These are phyloP conservation scores for Boletus subcaerulescens DNA, from an alignment of 768 basidiomycete species.

Conservation along the genomic window DNA sequence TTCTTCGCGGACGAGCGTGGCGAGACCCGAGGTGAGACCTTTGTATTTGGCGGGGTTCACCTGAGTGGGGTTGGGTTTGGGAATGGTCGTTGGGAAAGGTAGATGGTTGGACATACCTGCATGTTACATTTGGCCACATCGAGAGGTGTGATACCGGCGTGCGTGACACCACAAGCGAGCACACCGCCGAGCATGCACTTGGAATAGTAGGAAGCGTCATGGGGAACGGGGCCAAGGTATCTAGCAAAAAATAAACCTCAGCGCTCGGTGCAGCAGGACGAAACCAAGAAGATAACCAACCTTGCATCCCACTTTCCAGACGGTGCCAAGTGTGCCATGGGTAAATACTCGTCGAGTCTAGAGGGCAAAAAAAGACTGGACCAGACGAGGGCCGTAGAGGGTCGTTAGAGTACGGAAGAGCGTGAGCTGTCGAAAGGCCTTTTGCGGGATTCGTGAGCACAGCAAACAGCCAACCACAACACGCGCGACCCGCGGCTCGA, in stretches of 20 bases:
- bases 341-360: conserved; percentile 15
- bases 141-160: conserved; percentile 83
- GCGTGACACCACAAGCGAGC: conserved; percentile 84
- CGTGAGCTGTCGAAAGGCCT: neutral
- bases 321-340: conserved; percentile 50
- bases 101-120: conserved; percentile 52
- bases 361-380: conserved; percentile 17
- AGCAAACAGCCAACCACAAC: conserved; percentile 8
- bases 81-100: too few relatives aligned
- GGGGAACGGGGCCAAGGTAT: conserved; percentile 68
- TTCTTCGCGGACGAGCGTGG: conserved; percentile 72
- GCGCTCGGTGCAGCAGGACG: neutral
- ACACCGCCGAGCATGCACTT: conserved; percentile 88
- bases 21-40: conserved; percentile 59
- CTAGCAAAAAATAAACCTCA: conserved; percentile 33
- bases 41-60: conserved; percentile 76
- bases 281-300: conserved; percentile 32
- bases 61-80: conserved; percentile 34
- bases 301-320: conserved; percentile 74
- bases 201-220: conserved; percentile 72
- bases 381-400: conserved; percentile 17
- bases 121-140: conserved; percentile 92
- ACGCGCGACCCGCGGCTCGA: neutral
- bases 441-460: neutral
- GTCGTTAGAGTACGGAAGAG: conserved; percentile 19